Evolutionary conservation across 2,329 filamentous ascomycete genomes (phyloP).

Genomic region (Gyromitra esculenta): DNA sequence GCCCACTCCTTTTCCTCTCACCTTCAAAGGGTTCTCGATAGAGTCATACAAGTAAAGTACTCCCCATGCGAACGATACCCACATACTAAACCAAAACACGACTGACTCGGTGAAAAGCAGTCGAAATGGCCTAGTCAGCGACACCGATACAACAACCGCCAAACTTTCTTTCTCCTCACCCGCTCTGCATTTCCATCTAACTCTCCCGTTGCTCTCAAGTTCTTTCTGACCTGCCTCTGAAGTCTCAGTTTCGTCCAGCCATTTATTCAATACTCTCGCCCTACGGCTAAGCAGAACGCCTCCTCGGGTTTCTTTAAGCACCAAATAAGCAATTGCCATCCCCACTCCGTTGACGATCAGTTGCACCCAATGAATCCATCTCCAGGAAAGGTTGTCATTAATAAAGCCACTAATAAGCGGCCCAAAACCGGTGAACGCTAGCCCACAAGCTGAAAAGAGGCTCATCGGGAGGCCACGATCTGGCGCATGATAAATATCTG

Average conservation of each 20-base stretch:
- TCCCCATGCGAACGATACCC: conserved; percentile 90
- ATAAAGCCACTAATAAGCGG: conserved; percentile 78
- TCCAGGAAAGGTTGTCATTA: conserved; percentile 73
- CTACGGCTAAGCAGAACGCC: conserved; percentile 81
- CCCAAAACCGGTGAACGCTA: conserved; percentile 81
- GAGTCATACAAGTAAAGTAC: conserved; percentile 84
- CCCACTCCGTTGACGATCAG: conserved; percentile 74
- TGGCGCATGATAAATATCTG: conserved; percentile 81
- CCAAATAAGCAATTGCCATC: conserved; percentile 71
- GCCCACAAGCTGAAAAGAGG: conserved; percentile 79
- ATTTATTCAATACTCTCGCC: conserved; percentile 76
- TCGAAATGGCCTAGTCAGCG: conserved; percentile 79
- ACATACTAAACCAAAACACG: conserved; percentile 86
- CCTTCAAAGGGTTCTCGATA: conserved; percentile 63
- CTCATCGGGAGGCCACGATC: conserved; percentile 91
- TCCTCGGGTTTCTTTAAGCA: conserved; percentile 84
- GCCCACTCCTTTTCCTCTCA: background rate
- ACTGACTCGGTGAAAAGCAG: conserved; percentile 79
- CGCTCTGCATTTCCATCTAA: conserved; percentile 78
- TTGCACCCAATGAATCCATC: conserved; percentile 91
- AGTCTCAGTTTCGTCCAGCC: conserved; percentile 74
- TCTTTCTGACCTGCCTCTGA: conserved; percentile 38
- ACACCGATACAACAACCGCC: conserved; percentile 75
- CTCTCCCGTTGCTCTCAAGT: conserved; percentile 10
- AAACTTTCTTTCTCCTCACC: conserved; percentile 80